These are phyloP conservation scores for Didymella exigua DNA, from an alignment of 2,329 filamentous ascomycete species.

Conservation along the genomic window DNA sequence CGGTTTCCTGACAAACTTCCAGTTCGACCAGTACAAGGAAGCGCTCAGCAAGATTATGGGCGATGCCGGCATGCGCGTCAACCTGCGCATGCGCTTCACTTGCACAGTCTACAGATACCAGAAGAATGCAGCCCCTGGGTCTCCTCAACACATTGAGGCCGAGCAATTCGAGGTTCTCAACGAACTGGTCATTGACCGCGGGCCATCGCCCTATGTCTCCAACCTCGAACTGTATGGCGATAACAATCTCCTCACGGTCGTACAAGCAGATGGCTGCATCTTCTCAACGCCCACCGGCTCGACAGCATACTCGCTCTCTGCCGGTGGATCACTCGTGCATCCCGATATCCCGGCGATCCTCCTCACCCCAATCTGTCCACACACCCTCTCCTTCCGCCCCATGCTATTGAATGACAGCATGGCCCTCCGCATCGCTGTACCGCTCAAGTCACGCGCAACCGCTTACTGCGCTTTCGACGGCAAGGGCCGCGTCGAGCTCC, in stretches of 20 bases:
- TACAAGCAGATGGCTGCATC: conserved; percentile 96
- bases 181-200: conserved; percentile 96
- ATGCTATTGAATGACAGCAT: conserved; percentile 98
- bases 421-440: conserved; percentile 86
- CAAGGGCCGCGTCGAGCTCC: conserved; percentile 91
- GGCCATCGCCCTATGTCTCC: conserved; percentile 94
- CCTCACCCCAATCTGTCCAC: conserved; percentile 95
- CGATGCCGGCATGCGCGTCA: conserved; percentile 93
- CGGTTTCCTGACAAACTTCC: conserved; percentile 87
- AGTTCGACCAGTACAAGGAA: conserved; percentile 85
- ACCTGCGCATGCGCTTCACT: conserved; percentile 97
- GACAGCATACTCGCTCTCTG: conserved; percentile 94
- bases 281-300: conserved; percentile 91
- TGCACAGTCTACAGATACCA: conserved; percentile 87
- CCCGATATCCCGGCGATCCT: conserved; percentile 97
- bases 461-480: conserved; percentile 98
- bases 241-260: conserved; percentile 89
- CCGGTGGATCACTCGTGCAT: conserved; percentile 92
- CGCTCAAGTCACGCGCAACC: conserved; percentile 82
- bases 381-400: conserved; percentile 93
- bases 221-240: conserved; percentile 96
- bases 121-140: conserved; percentile 51
- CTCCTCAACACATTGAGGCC: conserved; percentile 75
- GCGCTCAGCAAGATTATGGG: conserved; percentile 91
- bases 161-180: conserved; percentile 99